These are phyloP conservation scores for Pseudoturritis turrita DNA, from an alignment of 345 rosid species.

Conservation along the genomic window DNA sequence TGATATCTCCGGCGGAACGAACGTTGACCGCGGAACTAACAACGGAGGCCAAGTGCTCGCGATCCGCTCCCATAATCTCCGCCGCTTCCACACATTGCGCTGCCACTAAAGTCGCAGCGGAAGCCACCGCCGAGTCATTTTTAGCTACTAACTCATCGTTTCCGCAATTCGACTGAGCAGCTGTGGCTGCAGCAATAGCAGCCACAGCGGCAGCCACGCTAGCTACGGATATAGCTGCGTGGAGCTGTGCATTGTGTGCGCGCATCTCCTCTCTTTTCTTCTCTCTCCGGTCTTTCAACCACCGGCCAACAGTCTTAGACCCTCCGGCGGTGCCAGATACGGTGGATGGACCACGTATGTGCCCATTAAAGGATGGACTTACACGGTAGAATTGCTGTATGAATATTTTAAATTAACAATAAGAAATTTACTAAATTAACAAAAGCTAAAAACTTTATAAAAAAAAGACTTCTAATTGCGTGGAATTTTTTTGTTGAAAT, in stretches of 20 bases:
- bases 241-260: conserved; percentile 79
- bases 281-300: conserved; percentile 76
- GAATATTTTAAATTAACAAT: not conserved
- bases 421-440: no score
- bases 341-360: conserved; percentile 26
- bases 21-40: conserved; percentile 80
- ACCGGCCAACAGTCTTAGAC: conserved; percentile 73
- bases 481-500: no score
- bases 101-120: conserved; percentile 75
- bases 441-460: no score
- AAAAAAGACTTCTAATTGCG: no score
- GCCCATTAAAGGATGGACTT: conserved; percentile 29
- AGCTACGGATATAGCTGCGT: conserved; percentile 72
- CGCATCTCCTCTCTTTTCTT: conserved; percentile 80
- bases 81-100: conserved; percentile 85
- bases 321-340: conserved; percentile 36
- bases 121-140: conserved; percentile 73
- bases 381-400: conserved; percentile 61
- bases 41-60: conserved; percentile 66
- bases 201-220: conserved; percentile 82
- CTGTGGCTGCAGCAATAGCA: conserved; percentile 70
- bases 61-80: conserved; percentile 78
- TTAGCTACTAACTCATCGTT: conserved; percentile 68
- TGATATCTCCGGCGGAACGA: conserved; percentile 72
- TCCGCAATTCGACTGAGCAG: conserved; percentile 53